Evolutionary conservation across 1,284 basidiomycete species (phyloP).

Genomic region (Quambalaria eucalypti): DNA sequence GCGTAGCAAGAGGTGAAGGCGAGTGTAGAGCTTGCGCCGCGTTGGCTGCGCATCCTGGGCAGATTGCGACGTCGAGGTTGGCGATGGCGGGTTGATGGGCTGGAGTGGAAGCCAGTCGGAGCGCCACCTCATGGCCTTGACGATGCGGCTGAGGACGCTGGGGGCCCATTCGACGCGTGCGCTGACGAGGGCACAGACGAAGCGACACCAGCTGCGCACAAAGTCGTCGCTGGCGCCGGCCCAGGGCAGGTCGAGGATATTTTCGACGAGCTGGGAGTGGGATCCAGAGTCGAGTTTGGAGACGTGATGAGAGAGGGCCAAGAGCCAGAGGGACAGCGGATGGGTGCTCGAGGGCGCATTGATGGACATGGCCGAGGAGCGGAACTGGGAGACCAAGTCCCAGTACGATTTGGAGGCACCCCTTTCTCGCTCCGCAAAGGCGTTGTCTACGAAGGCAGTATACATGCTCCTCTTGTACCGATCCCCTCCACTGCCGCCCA

Average conservation of each 20-base stretch:
- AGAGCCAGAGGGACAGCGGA: slow-evolving; percentile 47
- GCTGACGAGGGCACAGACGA: slow-evolving; percentile 82
- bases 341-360: slow-evolving; percentile 18
- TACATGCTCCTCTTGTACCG: slow-evolving; percentile 59
- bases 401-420: slow-evolving; percentile 48
- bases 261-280: slow-evolving; percentile 75
- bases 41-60: slow-evolving; percentile 48
- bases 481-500: background rate
- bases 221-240: slow-evolving; percentile 65
- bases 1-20: slow-evolving; percentile 72
- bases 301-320: slow-evolving; percentile 52
- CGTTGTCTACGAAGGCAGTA: slow-evolving; percentile 70
- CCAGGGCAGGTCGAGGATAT: slow-evolving; percentile 83
- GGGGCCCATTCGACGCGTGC: slow-evolving; percentile 88
- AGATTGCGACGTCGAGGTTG: slow-evolving; percentile 3
- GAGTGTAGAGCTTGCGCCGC: slow-evolving; percentile 71
- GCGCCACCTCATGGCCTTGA: slow-evolving; percentile 77
- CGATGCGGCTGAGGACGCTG: slow-evolving; percentile 68
- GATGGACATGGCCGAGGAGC: slow-evolving; percentile 5
- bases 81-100: background rate
- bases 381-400: slow-evolving; percentile 54
- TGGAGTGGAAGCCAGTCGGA: background rate
- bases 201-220: slow-evolving; percentile 53
- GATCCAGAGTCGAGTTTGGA: slow-evolving; percentile 64
- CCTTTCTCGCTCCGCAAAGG: slow-evolving; percentile 63